Evolutionary conservation across 108 stramenopile genomes (phyloP).

Genomic region (Conticribra guillardii): DNA sequence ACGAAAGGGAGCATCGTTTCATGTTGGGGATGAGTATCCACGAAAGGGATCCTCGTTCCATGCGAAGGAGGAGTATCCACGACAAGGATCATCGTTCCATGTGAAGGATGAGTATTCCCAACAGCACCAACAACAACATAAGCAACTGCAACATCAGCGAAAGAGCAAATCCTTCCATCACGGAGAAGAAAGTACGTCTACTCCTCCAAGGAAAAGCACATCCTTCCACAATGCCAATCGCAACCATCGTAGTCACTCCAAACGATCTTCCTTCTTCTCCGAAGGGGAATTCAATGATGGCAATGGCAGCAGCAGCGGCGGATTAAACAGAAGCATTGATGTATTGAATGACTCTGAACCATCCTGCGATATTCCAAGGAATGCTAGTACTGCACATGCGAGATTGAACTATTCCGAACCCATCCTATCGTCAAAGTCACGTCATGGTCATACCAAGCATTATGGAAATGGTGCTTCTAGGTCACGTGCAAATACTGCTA

Average conservation of each 20-base stretch:
- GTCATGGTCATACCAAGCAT: too few species aligned
- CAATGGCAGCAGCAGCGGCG: background rate
- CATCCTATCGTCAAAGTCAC: background rate
- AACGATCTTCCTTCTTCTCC: background rate
- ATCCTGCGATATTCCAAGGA: background rate
- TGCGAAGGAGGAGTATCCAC: background rate
- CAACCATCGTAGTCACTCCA: background rate
- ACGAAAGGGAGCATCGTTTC: slow-evolving; percentile 1
- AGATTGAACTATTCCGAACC: slow-evolving; percentile 9
- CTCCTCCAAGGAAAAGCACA: background rate
- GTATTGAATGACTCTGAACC: slow-evolving; percentile 11
- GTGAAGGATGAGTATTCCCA: background rate
- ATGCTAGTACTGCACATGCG: background rate
- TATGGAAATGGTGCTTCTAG: too few species aligned
- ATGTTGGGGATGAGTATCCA: background rate
- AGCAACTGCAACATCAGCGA: too few species aligned
- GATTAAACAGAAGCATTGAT: slow-evolving; percentile 16
- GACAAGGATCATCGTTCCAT: too few species aligned
- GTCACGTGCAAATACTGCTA: background rate
- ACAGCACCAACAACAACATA: background rate
- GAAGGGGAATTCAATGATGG: background rate
- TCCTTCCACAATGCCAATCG: slow-evolving; percentile 6
- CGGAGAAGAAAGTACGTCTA: background rate
- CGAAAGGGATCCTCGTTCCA: background rate
- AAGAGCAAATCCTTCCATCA: slow-evolving; percentile 19